phyloP scores from a whole-genome alignment of 2,329 filamentous ascomycete species.

The Fusarium chaquense region DNA sequence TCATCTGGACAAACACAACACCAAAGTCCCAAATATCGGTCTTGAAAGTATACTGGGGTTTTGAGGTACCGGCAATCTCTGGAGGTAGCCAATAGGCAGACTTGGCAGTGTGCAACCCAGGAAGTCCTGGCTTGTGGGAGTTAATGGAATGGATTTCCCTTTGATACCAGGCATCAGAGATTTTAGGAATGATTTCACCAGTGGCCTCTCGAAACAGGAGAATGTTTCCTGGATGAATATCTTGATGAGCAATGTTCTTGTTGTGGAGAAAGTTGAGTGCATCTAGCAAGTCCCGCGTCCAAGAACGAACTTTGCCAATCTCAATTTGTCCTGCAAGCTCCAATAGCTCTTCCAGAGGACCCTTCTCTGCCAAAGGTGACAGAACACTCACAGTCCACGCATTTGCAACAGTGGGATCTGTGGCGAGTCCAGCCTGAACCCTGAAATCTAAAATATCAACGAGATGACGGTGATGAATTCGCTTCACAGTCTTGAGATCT shows the following conservation, averaged over 20 bases:
- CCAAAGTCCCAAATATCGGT: constrained; percentile 97
- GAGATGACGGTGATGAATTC: constrained; percentile 79
- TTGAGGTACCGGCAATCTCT: constrained; percentile 74
- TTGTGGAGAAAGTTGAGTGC: constrained; percentile 89
- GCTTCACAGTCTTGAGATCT: constrained; percentile 78
- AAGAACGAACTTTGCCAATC: constrained; percentile 81
- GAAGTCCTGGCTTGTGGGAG: constrained; percentile 63
- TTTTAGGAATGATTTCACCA: constrained; percentile 77
- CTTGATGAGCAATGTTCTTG: constrained; percentile 84
- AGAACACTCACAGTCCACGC: constrained; percentile 81
- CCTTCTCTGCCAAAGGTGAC: constrained; percentile 82
- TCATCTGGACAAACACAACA: constrained; percentile 91
- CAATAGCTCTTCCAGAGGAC: constrained; percentile 83
- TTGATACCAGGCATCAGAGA: constrained; percentile 80
- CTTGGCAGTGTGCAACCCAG: constrained; percentile 71
- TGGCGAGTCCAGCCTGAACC: constrained; percentile 68
- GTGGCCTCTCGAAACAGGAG: constrained; percentile 77
- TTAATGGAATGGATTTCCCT: constrained; percentile 73
- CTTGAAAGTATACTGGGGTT: constrained; percentile 76
- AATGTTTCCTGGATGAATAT: constrained; percentile 83
- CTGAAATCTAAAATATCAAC: constrained; percentile 86
- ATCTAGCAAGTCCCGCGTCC: constrained; percentile 92
- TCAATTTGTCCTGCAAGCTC: constrained; percentile 81
- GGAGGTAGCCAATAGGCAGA: constrained; percentile 88
- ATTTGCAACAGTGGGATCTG: constrained; percentile 53